Evolutionary conservation across 805 yeast species (phyloP), one percentile per base, ranked within the genome.

Genomic region (Starmerella etchellsii): DNA sequence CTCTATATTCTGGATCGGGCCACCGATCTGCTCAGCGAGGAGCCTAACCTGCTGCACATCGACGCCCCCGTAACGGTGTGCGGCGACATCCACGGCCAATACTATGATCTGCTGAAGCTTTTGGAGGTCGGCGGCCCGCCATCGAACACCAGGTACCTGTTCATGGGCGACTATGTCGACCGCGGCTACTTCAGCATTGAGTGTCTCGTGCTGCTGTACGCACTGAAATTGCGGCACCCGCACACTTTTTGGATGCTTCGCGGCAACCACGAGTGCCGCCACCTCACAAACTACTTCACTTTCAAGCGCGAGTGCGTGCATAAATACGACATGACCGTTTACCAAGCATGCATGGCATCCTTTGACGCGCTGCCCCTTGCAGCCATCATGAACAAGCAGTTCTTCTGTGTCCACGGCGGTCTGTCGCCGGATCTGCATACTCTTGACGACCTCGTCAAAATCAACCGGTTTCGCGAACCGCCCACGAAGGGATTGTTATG

Each of bases 31-130:
- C 67, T 91, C 42, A 57, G 69, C 13, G 57, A 61, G 29, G 97
- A 88, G 55, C 93, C 95, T 5, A 88, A 81, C 53, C 57, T 88
- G 51, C 64, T 88, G 38, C 69, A 69, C 16, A 80, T 91, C 2
- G 87, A 85, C 2, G 93, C 95, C 0, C 98, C 97, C 1, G 82
- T 88, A 2, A 87, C 95, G 0, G 85, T 88, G 2, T 85, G 96
- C 64, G 98, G 98, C 42, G 97, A 88, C 61, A 71, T 87, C n/a
- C 97, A 88, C 61, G 98, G 98, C 15, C 97, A 88, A 60, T 84
- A 73, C 59, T 87, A 72, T 59, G 98, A 88, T 60, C 67, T 88
- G 51, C 68, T 87, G 73, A 85, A 87, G 60, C 64, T 88, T 33
- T 82, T 88, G 55, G 96, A 88, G 57, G 88, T 85, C 15, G 94